Conservation (phyloP, 2,329 filamentous ascomycete genomes). For the Rhinocladiella mackenziei region DNA sequence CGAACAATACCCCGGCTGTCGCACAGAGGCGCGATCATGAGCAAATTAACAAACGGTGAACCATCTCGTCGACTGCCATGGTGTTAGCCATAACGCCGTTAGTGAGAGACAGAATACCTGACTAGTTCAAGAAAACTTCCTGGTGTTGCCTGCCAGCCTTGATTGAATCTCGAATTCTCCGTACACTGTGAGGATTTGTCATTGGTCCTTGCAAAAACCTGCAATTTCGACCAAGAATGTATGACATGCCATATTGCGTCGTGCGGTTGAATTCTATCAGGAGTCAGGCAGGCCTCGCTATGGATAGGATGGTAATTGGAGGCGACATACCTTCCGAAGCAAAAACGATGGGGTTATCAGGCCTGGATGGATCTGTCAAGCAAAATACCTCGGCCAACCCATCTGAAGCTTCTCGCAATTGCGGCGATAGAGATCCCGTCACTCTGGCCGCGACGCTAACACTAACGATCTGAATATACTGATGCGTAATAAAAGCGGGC, state of each 20-base stretch:
- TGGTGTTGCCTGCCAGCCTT: constrained; percentile 63
- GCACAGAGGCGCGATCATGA: constrained; percentile 68
- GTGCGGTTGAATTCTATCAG: constrained; percentile 64
- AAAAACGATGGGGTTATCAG: constrained; percentile 73
- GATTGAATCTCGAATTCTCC: constrained; percentile 59
- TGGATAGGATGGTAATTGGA: background rate
- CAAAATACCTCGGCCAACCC: constrained; percentile 74
- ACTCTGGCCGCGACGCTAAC: constrained; percentile 64
- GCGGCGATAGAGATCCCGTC: constrained; percentile 61
- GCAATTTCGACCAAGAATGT: constrained; percentile 71
- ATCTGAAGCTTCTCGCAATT: constrained; percentile 66
- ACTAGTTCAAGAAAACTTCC: constrained; percentile 74
- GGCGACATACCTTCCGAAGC: constrained; percentile 61
- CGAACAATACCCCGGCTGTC: constrained; percentile 63
- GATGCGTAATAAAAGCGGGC: constrained; percentile 66
- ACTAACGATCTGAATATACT: constrained; percentile 66
- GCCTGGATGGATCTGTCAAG: constrained; percentile 66
- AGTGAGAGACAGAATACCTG: constrained; percentile 29
- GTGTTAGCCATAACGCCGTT: constrained; percentile 7
- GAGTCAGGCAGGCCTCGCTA: constrained; percentile 4
- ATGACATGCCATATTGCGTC: constrained; percentile 69
- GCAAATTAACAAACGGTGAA: constrained; percentile 70
- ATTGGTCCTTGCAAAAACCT: constrained; percentile 72
- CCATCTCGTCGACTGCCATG: constrained; percentile 62
- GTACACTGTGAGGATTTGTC: constrained; percentile 61